These are phyloP conservation scores for Diplocarpon rosae DNA, from an alignment of 2,329 filamentous ascomycete species.

Conservation along the genomic window DNA sequence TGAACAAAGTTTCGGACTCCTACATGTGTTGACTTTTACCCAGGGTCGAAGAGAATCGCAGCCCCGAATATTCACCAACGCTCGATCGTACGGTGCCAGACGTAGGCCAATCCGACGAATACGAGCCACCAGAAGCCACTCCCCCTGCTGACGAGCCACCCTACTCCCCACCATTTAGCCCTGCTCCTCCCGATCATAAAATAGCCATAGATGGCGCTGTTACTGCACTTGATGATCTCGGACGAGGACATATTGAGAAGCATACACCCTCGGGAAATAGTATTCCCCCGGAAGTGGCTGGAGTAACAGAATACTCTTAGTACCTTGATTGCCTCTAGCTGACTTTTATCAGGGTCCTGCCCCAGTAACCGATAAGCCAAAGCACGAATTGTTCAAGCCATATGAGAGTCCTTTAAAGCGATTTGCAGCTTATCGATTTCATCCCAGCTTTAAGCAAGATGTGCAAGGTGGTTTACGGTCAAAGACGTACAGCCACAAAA, in stretches of 20 bases:
- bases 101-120: constrained; percentile 36
- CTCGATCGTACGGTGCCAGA: constrained; percentile 13
- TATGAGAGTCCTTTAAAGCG: constrained; percentile 76
- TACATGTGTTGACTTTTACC: neutral
- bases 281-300: constrained; percentile 11
- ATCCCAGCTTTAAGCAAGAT: constrained; percentile 59
- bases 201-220: constrained; percentile 20
- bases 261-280: constrained; percentile 9
- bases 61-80: constrained; percentile 18
- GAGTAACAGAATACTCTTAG: constrained; percentile 19
- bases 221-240: constrained; percentile 4
- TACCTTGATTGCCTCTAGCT: too few species aligned
- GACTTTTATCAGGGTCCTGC: constrained; percentile 8
- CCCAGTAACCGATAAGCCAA: neutral
- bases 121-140: constrained; percentile 41
- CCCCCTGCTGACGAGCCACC: constrained; percentile 14
- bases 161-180: constrained; percentile 33
- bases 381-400: constrained; percentile 34
- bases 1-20: too few species aligned
- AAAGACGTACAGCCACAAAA: constrained; percentile 85
- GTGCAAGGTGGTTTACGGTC: constrained; percentile 74
- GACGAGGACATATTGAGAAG: constrained; percentile 10
- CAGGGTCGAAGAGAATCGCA: constrained; percentile 12
- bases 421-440: constrained; percentile 85
- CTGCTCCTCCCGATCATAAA: constrained; percentile 27